Base-by-base conservation (phyloP, 805 yeast species). In the Starmerella vitae region DNA sequence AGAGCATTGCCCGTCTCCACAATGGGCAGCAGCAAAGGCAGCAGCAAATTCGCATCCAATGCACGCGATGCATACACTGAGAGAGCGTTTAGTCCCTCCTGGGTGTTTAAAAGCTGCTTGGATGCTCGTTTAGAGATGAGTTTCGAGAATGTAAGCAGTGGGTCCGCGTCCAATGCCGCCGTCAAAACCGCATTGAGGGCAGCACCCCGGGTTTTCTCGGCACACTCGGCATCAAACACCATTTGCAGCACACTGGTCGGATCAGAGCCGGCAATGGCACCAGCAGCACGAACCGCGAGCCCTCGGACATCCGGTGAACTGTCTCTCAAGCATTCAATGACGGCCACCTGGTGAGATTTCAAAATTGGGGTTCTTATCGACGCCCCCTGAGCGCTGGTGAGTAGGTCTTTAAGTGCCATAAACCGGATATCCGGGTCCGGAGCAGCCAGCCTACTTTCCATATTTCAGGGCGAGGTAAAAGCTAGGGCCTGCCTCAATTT, bases 391-490 rank as follows among this genome's bases (percentile, higher is more conserved):
- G 7, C 10, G 30, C 30, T 27, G 51, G 25, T 21, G 34, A 13
- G 36, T 28, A 25, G 46, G 52, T 83, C 94, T 49, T 71, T 78
- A 39, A 83, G 62, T 2, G 86, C 93, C 94, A 83, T 83, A 60
- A 75, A 83, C 55, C 94, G 64, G 48, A 79, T 62, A 54, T 83
- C 94, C 3, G 91, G 79, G 50, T 83, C 94, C 30, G 55, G 44
- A 20, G 55, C 50, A 15, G 43, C 26, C 50, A 64, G 39, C 51
- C 48, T 47, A 46, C 22, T 41, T 18, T 22, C 12, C 3, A 41
- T 10, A 3, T 25, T n/a, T n/a, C n/a, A n/a, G n/a, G n/a, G n/a
- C n/a, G n/a, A n/a, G n/a, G n/a, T n/a, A n/a, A n/a, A n/a, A n/a
- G n/a, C n/a, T n/a, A n/a, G n/a, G n/a, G n/a, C n/a, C n/a, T 13